These are phyloP conservation scores for Ophiostoma pallidulum DNA, from an alignment of 2,329 filamentous ascomycete genomes.

Conservation along the genomic window DNA sequence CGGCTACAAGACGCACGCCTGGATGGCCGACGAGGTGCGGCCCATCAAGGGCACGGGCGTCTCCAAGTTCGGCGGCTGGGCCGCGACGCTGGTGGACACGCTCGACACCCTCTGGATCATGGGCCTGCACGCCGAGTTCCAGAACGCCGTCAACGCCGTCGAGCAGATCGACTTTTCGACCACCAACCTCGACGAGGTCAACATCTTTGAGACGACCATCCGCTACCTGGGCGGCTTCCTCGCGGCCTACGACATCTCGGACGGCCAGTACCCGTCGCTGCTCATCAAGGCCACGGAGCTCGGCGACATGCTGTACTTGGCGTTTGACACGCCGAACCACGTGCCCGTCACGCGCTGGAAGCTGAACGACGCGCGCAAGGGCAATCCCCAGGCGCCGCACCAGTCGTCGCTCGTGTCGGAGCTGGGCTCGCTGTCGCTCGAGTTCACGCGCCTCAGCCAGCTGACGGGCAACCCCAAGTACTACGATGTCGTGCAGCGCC, in stretches of 20 bases:
- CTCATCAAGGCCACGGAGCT: constrained; percentile 71
- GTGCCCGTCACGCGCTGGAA: constrained; percentile 48
- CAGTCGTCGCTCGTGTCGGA: constrained; percentile 28
- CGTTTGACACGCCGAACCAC: constrained; percentile 81
- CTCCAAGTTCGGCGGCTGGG: constrained; percentile 86
- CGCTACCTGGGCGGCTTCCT: constrained; percentile 81
- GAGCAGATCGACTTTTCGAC: constrained; percentile 62
- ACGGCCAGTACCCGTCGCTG: constrained; percentile 52
- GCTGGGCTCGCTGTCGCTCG: constrained; percentile 54
- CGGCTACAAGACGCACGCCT: constrained; percentile 51
- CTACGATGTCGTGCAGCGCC: constrained; percentile 65
- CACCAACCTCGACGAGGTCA: constrained; percentile 50
- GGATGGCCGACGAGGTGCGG: constrained; percentile 75
- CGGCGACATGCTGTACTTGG: constrained; percentile 67
- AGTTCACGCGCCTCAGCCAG: constrained; percentile 62
- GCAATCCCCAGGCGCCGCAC: constrained; percentile 26
- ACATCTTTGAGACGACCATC: constrained; percentile 81
- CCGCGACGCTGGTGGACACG: constrained; percentile 73
- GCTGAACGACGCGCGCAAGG: constrained; percentile 32
- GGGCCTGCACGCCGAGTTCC: constrained; percentile 67
- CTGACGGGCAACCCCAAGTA: constrained; percentile 60
- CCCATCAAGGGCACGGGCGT: constrained; percentile 60
- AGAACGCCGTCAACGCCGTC: constrained; percentile 63
- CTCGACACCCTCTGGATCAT: constrained; percentile 84
- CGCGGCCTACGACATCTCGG: constrained; percentile 78